Percentiles rank a stretch among this genome's conserved stretches.
phyloP scores from a whole-genome alignment of 257 asterid species.

The Penstemon barbatus region DNA sequence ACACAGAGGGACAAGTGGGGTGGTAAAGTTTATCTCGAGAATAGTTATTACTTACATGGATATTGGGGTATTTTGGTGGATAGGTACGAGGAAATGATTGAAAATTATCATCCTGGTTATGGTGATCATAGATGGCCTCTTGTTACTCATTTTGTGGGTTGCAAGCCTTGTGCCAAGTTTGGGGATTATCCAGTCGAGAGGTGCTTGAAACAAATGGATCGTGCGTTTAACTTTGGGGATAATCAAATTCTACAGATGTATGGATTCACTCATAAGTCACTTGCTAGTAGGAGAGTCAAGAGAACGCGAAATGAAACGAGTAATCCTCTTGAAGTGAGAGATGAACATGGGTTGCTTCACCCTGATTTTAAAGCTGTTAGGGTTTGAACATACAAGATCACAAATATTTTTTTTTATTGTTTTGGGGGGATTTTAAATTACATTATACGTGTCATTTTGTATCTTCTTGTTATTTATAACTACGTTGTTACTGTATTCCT shows the following conservation, averaged over 20 bases:
- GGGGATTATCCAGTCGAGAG: conserved; percentile 60
- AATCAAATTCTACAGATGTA: conserved; percentile 68
- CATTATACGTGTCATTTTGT: conserved; percentile 32
- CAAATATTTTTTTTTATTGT: background rate
- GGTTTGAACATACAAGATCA: conserved; percentile 29
- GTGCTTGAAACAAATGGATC: conserved; percentile 67
- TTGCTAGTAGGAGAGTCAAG: conserved; percentile 48
- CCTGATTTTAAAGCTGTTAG: conserved; percentile 46
- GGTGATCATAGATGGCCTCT: conserved; percentile 80
- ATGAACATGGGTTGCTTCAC: conserved; percentile 55
- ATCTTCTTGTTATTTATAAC: conserved; percentile 28
- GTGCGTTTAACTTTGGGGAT: conserved; percentile 55
- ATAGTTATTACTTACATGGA: conserved; percentile 53
- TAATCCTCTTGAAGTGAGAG: conserved; percentile 52
- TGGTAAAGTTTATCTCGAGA: conserved; percentile 55
- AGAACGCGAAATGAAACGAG: conserved; percentile 47
- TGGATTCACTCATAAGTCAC: conserved; percentile 54
- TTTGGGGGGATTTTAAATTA: conserved; percentile 22
- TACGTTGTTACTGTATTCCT: conserved; percentile 39
- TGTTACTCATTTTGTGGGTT: conserved; percentile 70
- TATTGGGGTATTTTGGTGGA: conserved; percentile 64
- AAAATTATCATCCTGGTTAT: conserved; percentile 58
- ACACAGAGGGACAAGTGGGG: conserved; percentile 61
- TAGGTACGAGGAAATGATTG: conserved; percentile 62
- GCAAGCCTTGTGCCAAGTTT: conserved; percentile 63